Conservation (phyloP, 2,329 filamentous ascomycete species). For the Stagonosporopsis rhizophila region DNA sequence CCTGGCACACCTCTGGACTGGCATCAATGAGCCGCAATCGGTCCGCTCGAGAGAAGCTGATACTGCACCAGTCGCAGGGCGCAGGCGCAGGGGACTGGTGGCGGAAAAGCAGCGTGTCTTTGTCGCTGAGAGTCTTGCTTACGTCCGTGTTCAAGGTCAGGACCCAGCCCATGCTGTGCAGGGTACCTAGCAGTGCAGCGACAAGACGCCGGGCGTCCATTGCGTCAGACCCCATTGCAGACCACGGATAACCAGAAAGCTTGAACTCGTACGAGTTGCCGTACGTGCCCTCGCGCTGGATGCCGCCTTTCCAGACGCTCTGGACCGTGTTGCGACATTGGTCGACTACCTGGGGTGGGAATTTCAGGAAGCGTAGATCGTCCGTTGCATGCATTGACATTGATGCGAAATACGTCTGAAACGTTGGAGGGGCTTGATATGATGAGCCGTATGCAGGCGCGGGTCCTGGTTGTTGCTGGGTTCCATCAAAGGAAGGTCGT, state of each 20-base stretch:
- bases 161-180: conserved; percentile 50
- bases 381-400: conserved; percentile 34
- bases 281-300: conserved; percentile 44
- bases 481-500: conserved; percentile 10
- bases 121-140: conserved; percentile 42
- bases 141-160: conserved; percentile 48
- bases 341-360: conserved; percentile 38
- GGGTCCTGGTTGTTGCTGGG: conserved; percentile 9
- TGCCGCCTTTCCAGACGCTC: conserved; percentile 38
- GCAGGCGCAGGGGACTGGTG: conserved; percentile 46
- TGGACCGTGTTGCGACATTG: conserved; percentile 35
- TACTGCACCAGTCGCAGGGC: conserved; percentile 48
- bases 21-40: conserved; percentile 46
- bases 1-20: conserved; percentile 16
- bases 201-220: conserved; percentile 44
- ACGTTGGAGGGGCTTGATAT: conserved; percentile 11
- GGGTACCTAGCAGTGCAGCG: conserved; percentile 39
- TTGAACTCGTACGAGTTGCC: conserved; percentile 49
- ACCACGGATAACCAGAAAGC: conserved; percentile 48
- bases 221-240: conserved; percentile 31
- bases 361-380: conserved; percentile 47
- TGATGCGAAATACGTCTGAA: conserved; percentile 34
- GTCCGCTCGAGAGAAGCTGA: conserved; percentile 42
- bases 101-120: conserved; percentile 51
- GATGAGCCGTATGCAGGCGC: conserved; percentile 24